Percentiles rank a stretch among this genome's conserved stretches.
Conservation (phyloP, 2,329 filamentous ascomycete species). For the Colletotrichum godetiae region DNA sequence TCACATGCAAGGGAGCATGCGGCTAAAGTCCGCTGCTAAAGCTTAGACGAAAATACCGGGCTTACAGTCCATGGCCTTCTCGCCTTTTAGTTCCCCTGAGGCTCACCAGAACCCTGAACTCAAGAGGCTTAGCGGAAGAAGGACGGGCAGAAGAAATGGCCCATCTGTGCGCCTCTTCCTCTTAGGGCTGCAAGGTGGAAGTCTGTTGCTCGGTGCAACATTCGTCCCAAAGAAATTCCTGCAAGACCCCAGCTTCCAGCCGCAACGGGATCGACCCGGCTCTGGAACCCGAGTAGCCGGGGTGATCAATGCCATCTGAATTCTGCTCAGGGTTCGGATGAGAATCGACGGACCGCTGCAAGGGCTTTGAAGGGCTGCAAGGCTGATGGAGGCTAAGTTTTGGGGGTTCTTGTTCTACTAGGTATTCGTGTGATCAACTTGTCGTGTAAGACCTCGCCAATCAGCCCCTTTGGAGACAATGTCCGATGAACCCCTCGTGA, state of each 20-base stretch:
- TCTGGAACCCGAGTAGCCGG: slow-evolving; percentile 18
- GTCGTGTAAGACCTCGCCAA: not conserved
- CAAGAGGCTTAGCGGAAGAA: not conserved
- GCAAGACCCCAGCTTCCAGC: not conserved
- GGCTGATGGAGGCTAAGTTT: not conserved
- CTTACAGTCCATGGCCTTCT: slow-evolving; percentile 5
- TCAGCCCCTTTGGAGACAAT: not conserved
- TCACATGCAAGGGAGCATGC: slow-evolving; percentile 14
- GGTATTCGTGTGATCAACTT: not conserved
- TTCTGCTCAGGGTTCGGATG: not conserved
- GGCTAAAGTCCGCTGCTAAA: not conserved
- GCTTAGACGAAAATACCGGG: slow-evolving; percentile 31
- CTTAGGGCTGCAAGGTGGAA: slow-evolving; percentile 1
- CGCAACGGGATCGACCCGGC: slow-evolving; percentile 29
- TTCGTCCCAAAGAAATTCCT: slow-evolving; percentile 9
- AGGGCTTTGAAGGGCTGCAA: not conserved
- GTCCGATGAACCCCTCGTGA: not conserved
- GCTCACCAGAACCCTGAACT: slow-evolving; percentile 25
- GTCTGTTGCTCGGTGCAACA: slow-evolving; percentile 28
- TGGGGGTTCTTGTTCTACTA: not conserved
- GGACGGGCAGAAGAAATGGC: not conserved
- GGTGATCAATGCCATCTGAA: slow-evolving; percentile 25
- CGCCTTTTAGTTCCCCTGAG: slow-evolving; percentile 1
- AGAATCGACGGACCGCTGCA: slow-evolving; percentile 18
- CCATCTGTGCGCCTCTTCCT: slow-evolving; percentile 2